Evolutionary conservation across 805 yeast genomes (phyloP).

Genomic region (Ogataea nonfermentans): DNA sequence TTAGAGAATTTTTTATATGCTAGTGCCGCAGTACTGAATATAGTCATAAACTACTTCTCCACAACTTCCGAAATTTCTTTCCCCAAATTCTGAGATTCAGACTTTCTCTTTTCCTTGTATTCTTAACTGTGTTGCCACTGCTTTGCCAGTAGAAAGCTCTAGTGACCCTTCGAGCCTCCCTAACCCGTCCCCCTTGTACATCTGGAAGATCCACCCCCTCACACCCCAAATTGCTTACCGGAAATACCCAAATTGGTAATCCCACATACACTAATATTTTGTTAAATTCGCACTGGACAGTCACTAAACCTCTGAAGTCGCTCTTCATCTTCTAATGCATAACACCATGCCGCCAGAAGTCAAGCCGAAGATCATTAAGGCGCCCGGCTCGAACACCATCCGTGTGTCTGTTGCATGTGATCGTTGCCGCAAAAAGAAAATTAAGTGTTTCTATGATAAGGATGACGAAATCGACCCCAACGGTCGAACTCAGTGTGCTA

Average conservation of each 20-base stretch:
- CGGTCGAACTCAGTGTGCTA: slow-evolving; percentile 72
- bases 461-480: slow-evolving; percentile 37
- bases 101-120: too few species aligned
- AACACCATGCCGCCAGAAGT: slow-evolving; percentile 3
- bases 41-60: too few species aligned
- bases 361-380: slow-evolving; percentile 52
- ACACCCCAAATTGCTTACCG: slow-evolving; percentile 11
- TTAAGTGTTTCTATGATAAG: slow-evolving; percentile 50
- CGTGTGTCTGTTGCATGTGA: slow-evolving; percentile 92
- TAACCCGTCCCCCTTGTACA: too few species aligned
- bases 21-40: too few species aligned
- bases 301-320: background rate
- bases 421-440: slow-evolving; percentile 78
- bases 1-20: too few species aligned
- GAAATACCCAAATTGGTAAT: slow-evolving; percentile 3
- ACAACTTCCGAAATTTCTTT: too few species aligned
- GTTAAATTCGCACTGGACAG: background rate
- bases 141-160: background rate
- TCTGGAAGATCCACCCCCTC: slow-evolving; percentile 10
- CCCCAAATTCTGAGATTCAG: too few species aligned
- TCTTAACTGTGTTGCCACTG: too few species aligned
- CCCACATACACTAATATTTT: slow-evolving; percentile 1
- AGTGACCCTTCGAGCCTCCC: background rate
- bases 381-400: slow-evolving; percentile 64
- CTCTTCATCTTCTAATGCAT: background rate